These are phyloP conservation scores for Manihot esculenta DNA, from an alignment of 441 rosid genomes.

Conservation along the genomic window DNA sequence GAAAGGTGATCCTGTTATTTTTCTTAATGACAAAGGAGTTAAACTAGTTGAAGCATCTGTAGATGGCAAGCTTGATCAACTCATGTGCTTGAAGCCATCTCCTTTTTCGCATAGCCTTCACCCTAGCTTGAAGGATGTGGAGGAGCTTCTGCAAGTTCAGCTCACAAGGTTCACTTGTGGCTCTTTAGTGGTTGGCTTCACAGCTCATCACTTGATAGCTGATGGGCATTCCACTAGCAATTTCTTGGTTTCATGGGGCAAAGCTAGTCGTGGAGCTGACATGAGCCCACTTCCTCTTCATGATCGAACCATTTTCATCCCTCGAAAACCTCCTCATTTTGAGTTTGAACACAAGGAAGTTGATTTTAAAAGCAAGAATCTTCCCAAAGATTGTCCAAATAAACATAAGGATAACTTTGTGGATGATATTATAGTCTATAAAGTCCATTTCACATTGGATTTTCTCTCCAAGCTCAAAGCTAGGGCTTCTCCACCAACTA, in stretches of 20 bases:
- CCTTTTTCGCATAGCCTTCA: constrained; percentile 3
- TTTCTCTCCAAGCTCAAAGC: constrained; percentile 17
- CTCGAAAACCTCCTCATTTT: background rate
- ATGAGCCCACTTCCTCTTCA: constrained; percentile 13
- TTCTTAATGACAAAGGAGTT: constrained; percentile 22
- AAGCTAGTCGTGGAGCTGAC: constrained; percentile 13
- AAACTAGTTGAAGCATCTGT: constrained; percentile 15
- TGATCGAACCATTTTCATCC: too few species aligned
- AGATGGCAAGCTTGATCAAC: background rate
- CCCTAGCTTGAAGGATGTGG: constrained; percentile 13
- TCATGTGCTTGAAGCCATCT: constrained; percentile 18
- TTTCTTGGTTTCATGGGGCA: constrained; percentile 20
- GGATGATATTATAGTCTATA: constrained; percentile 13
- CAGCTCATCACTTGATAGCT: constrained; percentile 11
- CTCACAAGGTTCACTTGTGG: constrained; percentile 22
- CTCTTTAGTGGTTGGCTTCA: constrained; percentile 16
- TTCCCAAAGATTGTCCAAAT: background rate
- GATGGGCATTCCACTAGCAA: constrained; percentile 20
- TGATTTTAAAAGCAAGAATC: background rate
- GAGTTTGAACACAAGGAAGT: constrained; percentile 11
- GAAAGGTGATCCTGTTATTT: constrained; percentile 15
- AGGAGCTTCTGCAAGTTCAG: constrained; percentile 17
- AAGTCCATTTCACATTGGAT: constrained; percentile 18
- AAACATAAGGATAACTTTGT: too few species aligned
- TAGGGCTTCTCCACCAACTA: background rate